Conservation (phyloP, 176 grass and related monocot species). For the Tillandsia fasciculata region DNA sequence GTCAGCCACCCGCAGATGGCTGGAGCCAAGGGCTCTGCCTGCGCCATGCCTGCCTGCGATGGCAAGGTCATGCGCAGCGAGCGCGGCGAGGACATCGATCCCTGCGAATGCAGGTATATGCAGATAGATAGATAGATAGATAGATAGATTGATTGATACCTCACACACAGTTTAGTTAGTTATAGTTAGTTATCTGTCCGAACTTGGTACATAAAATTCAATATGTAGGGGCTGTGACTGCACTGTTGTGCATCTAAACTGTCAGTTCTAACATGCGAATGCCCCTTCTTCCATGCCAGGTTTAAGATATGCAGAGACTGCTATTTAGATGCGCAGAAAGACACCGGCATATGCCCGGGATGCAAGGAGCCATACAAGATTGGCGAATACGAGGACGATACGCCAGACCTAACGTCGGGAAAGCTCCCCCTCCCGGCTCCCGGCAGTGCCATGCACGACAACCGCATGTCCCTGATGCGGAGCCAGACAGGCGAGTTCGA, state of each 20-base stretch:
- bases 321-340: conserved; percentile 84
- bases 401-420: conserved; percentile 13
- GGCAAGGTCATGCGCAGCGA: conserved; percentile 79
- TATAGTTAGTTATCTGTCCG: too few species aligned
- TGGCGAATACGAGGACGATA: conserved; percentile 64
- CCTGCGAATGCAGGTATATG: conserved; percentile 63
- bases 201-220: too few species aligned
- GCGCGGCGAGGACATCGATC: conserved; percentile 62
- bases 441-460: conserved; percentile 1
- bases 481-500: conserved; percentile 85
- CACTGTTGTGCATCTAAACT: too few species aligned
- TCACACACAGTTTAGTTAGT: too few species aligned
- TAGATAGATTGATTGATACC: too few species aligned
- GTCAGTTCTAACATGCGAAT: too few species aligned
- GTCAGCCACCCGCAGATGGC: conserved; percentile 83
- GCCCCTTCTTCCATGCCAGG: background rate
- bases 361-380: conserved; percentile 98
- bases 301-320: conserved; percentile 98
- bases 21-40: conserved; percentile 45
- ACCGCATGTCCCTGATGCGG: conserved; percentile 30
- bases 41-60: conserved; percentile 83
- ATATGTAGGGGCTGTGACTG: too few species aligned
- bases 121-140: too few species aligned
- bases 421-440: conserved; percentile 59
- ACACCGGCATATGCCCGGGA: conserved; percentile 53